phyloP scores from a whole-genome alignment of 768 basidiomycete species.

The Tricholoma sp. region DNA sequence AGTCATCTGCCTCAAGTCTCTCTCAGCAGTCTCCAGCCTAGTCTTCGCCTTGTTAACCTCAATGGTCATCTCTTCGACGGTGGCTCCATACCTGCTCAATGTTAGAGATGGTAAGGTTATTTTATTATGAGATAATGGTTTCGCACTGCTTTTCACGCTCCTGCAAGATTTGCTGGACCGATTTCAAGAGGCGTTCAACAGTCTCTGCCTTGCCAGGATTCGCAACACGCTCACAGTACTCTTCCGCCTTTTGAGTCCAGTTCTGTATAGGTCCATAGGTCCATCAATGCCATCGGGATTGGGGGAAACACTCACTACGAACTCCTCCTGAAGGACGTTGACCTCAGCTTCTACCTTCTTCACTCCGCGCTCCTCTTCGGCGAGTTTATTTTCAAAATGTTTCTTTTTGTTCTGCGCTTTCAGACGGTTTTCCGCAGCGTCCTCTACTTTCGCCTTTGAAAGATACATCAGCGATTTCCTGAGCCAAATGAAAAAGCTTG shows the following conservation, averaged over 20 bases:
- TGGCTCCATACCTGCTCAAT: conserved; percentile 59
- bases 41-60: conserved; percentile 63
- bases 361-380: conserved; percentile 42
- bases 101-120: not conserved
- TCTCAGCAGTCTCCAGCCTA: conserved; percentile 53
- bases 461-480: not conserved
- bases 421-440: conserved; percentile 44
- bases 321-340: conserved; percentile 55
- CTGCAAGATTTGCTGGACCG: conserved; percentile 57
- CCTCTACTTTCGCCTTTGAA: conserved; percentile 43
- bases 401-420: conserved; percentile 42
- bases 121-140: conserved; percentile 2
- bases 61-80: conserved; percentile 70
- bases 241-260: conserved; percentile 60
- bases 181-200: conserved; percentile 58
- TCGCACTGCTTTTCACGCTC: conserved; percentile 54
- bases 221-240: conserved; percentile 53
- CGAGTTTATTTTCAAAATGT: conserved; percentile 50
- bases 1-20: conserved; percentile 59
- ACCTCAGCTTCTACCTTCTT: conserved; percentile 39
- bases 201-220: conserved; percentile 53
- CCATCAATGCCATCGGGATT: not conserved
- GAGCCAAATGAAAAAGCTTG: not conserved
- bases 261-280: conserved; percentile 28
- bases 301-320: conserved; percentile 37